Evolutionary conservation across 2,329 filamentous ascomycete genomes (phyloP), one percentile per base, ranked within the genome.

Genomic region (Phialophora macrospora): DNA sequence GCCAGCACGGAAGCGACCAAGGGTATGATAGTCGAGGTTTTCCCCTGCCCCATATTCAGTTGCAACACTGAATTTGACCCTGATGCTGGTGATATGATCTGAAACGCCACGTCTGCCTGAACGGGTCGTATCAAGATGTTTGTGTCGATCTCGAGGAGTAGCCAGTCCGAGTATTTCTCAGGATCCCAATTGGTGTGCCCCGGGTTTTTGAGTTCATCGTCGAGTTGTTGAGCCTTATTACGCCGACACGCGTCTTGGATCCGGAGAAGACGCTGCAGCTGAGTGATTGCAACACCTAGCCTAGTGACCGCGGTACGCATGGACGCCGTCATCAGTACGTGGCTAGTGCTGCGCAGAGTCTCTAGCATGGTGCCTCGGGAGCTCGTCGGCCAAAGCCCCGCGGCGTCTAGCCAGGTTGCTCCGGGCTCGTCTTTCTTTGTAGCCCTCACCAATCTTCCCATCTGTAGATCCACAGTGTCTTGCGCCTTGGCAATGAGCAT

Each of bases 11-110:
- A 76, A 0, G 84, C 84, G 0, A 88, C 83, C 30, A 90, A 87
- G 0, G 88, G 89, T 0, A 89, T 82, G 59, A 93, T 90, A 1
- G 90, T 84, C 0, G 88, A 89, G 26, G 58, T 60, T 51, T 60
- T 60, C 0, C 58, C 88, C 72, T 89, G 83, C 0, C 88, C 88
- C 88, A 91, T 91, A 70, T 90, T 90, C 2, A 91, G 74, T 71
- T 90, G 88, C 79, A 90, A 83, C 0, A 88, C 83, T 0, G 81
- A 74, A 66, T 88, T 90, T 0, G 72, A 24, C 6, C 58, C 48
- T 20, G 58, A 64, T 44, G 44, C 32, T 0, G 82, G 81, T 0
- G 70, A 56, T 2, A 80, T 83, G 85, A 91, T 91, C 20, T 81
- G 72, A 0, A 64, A 51, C 0, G 88, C 85, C 57, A 92, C 86